Base-by-base conservation (phyloP, 768 basidiomycete species). In the Russula sp. region DNA sequence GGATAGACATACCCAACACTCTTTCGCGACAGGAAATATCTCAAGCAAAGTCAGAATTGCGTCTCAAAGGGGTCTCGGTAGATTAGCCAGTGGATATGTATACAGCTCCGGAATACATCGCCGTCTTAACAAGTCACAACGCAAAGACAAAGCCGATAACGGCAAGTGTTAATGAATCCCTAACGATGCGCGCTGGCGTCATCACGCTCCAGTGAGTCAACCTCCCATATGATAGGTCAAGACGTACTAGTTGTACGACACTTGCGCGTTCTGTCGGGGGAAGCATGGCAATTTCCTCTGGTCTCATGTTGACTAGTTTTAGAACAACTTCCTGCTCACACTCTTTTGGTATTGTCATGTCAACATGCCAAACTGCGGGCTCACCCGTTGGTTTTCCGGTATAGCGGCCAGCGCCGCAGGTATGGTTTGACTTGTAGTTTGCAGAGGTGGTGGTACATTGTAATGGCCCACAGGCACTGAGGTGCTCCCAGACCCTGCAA, bases 301-400 rank as follows among this genome's bases (percentile, higher is more conserved):
- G 83, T 1, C 90, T 88, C 85, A 98, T 88, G 39, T 82, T 76
- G 58, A 94, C 69, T 3, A 95, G 86, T 56, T 86, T 86, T 75
- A 89, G 79, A 41, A 95, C 84, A 73, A 92, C 83, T 42, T 81
- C 81, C 87, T 86, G 62, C 13, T 61, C 38, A 53, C 7, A 69
- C 59, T 51, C 59, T 67, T 55, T 60, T 69, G 60, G 35, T 6
- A 35, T 18, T 18, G 11, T 14, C 35, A 29, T 29, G 25, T 29
- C 32, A 35, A 47, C 48, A 54, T 45, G 59, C 61, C 5, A 18
- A 32, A 50, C 56, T 54, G 36, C 29, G 55, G 43, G 43, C 71
- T 42, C 58, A 83, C 86, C 78, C 84, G 87, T 67, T 87, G 86
- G 7, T 86, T 85, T 49, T 87, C 85, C 10, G 85, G 81, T 42